Evolutionary conservation across 768 basidiomycete species (phyloP), one percentile per base, ranked within the genome.

Genomic region (Rhizopogon vulgaris): DNA sequence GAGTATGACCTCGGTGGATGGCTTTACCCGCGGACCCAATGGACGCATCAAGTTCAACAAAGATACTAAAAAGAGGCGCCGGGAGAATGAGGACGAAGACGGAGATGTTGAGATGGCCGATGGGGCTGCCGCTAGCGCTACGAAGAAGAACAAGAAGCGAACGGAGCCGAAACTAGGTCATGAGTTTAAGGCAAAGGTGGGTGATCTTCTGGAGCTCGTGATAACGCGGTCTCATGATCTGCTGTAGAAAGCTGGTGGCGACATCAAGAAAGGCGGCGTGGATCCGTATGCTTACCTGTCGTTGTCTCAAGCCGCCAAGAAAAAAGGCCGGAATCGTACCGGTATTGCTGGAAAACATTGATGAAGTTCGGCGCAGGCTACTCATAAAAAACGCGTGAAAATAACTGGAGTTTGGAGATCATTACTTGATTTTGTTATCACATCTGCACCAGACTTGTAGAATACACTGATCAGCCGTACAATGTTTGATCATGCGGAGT

Each of bases 1-100:
- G 69, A 81, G 76, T 45, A 63, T 95, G 52, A 84, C 84, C 8
- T 93, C 91, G 6, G 84, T 83, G 22, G 95, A 97, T 66, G 95
- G 94, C 18, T 93, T 93, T 71, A 87, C 80, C 3, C 83, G 94
- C 27, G 90, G 91, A 22, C 74, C 83, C 1, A 83, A 82, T 55
- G 96, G 96, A 5, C 83, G 81, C 49, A 70, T 98, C 64, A 94
- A 92, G 68, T 97, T 98, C 72, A 91, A 96, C 74, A 97, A 96
- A 67, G 87, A 95, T 62, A 97, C 93, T 36, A 98, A 94, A 70
- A 94, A 95, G 68, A 83, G 93, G 52, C 72, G 93, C 54, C 78
- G 87, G 46, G 84, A 83, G 48, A 80, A 83, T 52, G 77, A 76
- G 53, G 82, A 81, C 15, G 73, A 72, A 6, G 82, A 77, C 6